Evolutionary conservation across 441 rosid species (phyloP).

Genomic region (Breynia disticha): DNA sequence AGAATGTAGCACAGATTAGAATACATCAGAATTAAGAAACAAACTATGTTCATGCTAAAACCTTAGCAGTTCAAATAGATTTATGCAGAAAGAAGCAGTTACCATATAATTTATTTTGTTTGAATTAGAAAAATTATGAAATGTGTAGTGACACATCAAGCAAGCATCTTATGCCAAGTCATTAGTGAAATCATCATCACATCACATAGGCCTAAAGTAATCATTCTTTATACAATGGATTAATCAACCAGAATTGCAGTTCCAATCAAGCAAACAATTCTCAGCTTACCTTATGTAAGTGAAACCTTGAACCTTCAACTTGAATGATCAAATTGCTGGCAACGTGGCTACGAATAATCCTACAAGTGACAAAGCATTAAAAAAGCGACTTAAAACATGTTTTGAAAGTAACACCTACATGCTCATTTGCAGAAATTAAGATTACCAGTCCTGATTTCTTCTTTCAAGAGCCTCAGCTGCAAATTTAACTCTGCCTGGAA

Average conservation of each 20-base stretch:
- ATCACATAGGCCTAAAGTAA: not conserved
- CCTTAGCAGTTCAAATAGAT: no score
- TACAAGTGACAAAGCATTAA: constrained; percentile 14
- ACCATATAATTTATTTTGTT: no score
- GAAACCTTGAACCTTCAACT: constrained; percentile 40
- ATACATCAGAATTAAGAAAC: no score
- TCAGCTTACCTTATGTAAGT: constrained; percentile 41
- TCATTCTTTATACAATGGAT: not conserved
- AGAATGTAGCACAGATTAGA: no score
- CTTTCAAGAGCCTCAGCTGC: constrained; percentile 33
- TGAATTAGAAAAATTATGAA: no score
- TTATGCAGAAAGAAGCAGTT: no score
- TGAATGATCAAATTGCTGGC: constrained; percentile 37
- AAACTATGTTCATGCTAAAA: no score
- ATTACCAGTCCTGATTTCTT: constrained; percentile 32
- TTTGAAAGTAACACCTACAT: not conserved
- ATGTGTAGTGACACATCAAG: no score
- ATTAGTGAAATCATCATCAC: not conserved
- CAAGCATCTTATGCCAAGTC: no score
- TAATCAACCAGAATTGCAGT: no score
- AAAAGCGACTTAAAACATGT: not conserved
- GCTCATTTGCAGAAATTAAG: not conserved
- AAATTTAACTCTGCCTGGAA: constrained; percentile 18
- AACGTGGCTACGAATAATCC: constrained; percentile 31
- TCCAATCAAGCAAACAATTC: not conserved